A percentile compares a stretch with the other conserved stretches of the same genome.
Evolutionary conservation across 345 rosid species (phyloP).

Genomic region (Aegle marmelos): DNA sequence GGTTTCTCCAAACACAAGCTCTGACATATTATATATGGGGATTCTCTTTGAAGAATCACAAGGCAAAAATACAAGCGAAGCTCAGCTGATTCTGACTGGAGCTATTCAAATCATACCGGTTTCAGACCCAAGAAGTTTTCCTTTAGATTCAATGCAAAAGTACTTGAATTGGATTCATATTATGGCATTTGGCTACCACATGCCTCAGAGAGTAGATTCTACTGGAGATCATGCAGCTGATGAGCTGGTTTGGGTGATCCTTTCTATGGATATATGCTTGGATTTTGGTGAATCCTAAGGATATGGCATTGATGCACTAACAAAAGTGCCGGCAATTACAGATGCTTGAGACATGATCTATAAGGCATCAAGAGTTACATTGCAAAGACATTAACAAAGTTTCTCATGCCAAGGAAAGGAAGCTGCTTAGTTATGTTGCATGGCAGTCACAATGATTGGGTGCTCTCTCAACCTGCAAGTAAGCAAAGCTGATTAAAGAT

Average conservation of each 20-base stretch:
- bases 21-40: slow-evolving; percentile 9
- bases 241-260: slow-evolving; percentile 35
- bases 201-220: not conserved
- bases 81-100: slow-evolving; percentile 15
- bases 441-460: too few species aligned
- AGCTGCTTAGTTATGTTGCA: too few species aligned
- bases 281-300: slow-evolving; percentile 13
- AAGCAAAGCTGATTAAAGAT: too few species aligned
- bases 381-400: not conserved
- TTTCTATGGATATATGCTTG: slow-evolving; percentile 33
- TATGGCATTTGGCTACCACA: slow-evolving; percentile 3
- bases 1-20: not conserved
- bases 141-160: slow-evolving; percentile 6
- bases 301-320: slow-evolving; percentile 16
- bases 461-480: too few species aligned
- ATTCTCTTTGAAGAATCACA: not conserved
- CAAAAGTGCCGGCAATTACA: slow-evolving; percentile 8
- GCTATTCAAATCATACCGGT: not conserved
- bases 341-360: slow-evolving; percentile 13
- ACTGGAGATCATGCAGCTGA: slow-evolving; percentile 21
- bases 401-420: too few species aligned
- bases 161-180: slow-evolving; percentile 24
- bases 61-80: not conserved
- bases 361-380: slow-evolving; percentile 3
- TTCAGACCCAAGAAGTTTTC: not conserved